Base-by-base conservation (phyloP, 78 protist genomes). In the Cavenderia fasciculata region DNA sequence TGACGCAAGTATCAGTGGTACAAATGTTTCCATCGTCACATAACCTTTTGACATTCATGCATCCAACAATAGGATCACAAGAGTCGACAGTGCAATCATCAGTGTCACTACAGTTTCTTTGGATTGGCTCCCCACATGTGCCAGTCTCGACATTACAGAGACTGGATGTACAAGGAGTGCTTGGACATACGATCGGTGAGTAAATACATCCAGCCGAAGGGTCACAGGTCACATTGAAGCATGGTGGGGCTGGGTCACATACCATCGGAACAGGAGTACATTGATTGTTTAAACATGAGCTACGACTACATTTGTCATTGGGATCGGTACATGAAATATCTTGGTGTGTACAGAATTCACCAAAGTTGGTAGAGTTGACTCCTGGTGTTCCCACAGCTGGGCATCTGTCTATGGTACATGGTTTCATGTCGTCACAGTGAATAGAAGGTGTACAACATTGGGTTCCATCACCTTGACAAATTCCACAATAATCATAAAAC, bases 11-110 rank as follows among this genome's bases (percentile, higher is more conserved):
- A 59, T 77, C 87, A n/a, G 49, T 31, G 0, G 87, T 77, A 65
- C 87, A 77, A 2, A 59, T 18, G 41, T 61, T 63, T 25, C 87
- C 87, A 63, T 70, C 82, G 27, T 72, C 92, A 31, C 79, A 72
- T 31, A 63, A 36, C 19, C 36, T 74, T 8, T 23, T 36, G 4
- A 49, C 68, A 25, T 52, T 52, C 36, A 25, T 51, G 57, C 76
- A 70, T 14, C 76, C 76, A 40, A 7, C 11, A 23, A 2, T 59
- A 7, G 4, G 34, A 21, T 59, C 46, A 56, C 86, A 76, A 21
- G 49, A 11, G 4, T 76, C 66, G 66, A 18, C 49, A 18, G 62
- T 51, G 16, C 82, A 74, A 4, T 21, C 29, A 49, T 74, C 68
- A 2, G 54, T 23, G 3, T 25, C 63, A 21, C 25, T 40, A 41